These are phyloP conservation scores for Reutealis trisperma DNA, from an alignment of 345 rosid genomes.

Conservation along the genomic window DNA sequence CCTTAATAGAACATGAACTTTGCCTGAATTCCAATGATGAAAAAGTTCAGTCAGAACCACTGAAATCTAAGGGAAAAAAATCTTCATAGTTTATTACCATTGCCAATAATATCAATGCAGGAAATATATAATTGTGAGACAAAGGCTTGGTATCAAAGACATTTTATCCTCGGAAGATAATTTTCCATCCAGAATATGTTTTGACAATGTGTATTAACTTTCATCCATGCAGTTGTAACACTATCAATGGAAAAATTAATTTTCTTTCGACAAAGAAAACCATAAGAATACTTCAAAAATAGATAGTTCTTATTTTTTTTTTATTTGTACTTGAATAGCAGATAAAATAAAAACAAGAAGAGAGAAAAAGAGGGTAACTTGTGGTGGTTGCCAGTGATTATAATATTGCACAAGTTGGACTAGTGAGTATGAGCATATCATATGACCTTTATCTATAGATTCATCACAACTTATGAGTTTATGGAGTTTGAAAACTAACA, in stretches of 20 bases:
- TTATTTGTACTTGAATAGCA: too few species aligned
- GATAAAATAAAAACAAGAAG: too few species aligned
- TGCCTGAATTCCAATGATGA: conserved; percentile 41
- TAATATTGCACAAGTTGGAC: not conserved
- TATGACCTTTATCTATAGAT: not conserved
- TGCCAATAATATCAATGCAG: not conserved
- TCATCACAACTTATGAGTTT: not conserved
- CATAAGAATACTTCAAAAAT: too few species aligned
- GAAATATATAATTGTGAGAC: not conserved
- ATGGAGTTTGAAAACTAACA: not conserved
- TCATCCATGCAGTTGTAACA: not conserved
- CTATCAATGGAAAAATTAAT: not conserved
- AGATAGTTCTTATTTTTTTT: too few species aligned
- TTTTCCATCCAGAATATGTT: not conserved
- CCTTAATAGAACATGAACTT: conserved; percentile 50
- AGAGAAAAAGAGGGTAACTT: not conserved
- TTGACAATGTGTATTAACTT: not conserved
- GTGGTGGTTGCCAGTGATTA: not conserved
- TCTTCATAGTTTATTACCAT: not conserved
- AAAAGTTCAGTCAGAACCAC: not conserved
- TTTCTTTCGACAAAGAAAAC: not conserved
- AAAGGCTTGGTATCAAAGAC: not conserved
- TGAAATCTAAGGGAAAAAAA: not conserved
- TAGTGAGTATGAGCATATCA: not conserved
- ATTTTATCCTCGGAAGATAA: not conserved